These are phyloP conservation scores for Phytophthora pisi DNA, from an alignment of 352 stramenopile species.

Conservation along the genomic window DNA sequence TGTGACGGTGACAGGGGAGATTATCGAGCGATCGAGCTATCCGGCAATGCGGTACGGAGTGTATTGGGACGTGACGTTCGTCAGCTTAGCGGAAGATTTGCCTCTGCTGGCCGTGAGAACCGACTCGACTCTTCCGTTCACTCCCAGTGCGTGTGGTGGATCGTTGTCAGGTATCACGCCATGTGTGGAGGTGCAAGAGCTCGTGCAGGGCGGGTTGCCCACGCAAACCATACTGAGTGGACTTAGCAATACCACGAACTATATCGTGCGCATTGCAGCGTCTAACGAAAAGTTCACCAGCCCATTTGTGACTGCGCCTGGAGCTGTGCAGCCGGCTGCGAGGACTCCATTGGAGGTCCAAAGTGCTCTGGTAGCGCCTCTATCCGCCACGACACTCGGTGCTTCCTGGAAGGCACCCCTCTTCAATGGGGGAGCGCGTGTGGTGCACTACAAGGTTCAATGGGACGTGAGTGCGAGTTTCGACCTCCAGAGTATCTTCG, in stretches of 20 bases:
- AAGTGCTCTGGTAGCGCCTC: constrained; percentile 40
- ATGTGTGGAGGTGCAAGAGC: constrained; percentile 46
- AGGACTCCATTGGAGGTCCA: constrained; percentile 40
- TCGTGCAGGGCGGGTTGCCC: constrained; percentile 45
- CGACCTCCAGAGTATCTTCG: constrained; percentile 69
- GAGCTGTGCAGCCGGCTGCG: constrained; percentile 31
- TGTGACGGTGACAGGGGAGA: constrained; percentile 40
- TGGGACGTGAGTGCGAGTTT: constrained; percentile 91
- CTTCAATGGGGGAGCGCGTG: constrained; percentile 65
- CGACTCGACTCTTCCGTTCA: constrained; percentile 36
- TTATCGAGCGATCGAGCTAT: constrained; percentile 33
- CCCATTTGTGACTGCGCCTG: constrained; percentile 23
- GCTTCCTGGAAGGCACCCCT: constrained; percentile 82
- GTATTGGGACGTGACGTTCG: constrained; percentile 76
- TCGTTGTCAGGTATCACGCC: constrained; percentile 61
- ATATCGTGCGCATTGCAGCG: constrained; percentile 47
- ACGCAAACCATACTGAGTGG: constrained; percentile 25
- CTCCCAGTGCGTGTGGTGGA: constrained; percentile 54
- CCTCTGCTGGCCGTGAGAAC: constrained; percentile 55
- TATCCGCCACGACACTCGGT: constrained; percentile 42
- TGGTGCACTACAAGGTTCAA: constrained; percentile 93
- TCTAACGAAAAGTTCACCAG: constrained; percentile 48
- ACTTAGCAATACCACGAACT: constrained; percentile 39
- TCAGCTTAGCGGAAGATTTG: constrained; percentile 36
- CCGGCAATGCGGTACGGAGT: constrained; percentile 60